Conservation (phyloP, 2,329 filamentous ascomycete species). For the Hymenotorrendiella dingleyae region DNA sequence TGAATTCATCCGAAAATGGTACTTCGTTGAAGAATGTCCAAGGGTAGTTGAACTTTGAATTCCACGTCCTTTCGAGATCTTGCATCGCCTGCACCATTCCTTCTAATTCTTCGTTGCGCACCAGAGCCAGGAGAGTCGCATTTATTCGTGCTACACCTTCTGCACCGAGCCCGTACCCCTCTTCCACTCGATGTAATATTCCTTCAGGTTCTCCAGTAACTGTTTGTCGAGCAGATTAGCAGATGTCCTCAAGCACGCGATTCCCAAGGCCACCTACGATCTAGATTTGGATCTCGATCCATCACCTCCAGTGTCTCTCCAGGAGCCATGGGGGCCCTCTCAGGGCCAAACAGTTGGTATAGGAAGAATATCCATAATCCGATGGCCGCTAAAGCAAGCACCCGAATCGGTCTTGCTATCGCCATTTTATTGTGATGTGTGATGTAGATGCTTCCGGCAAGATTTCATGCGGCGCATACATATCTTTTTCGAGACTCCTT, state of each 20-base stretch:
- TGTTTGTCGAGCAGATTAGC: constrained; percentile 35
- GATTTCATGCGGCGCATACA: constrained; percentile 7
- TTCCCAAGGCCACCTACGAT: constrained; percentile 56
- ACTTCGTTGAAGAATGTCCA: constrained; percentile 99
- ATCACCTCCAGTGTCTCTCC: constrained; percentile 50
- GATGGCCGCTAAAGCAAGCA: constrained; percentile 65
- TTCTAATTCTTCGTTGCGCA: constrained; percentile 83
- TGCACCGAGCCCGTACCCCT: constrained; percentile 73
- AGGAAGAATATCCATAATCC: constrained; percentile 74
- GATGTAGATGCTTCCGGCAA: constrained; percentile 5
- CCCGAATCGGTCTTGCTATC: constrained; percentile 77
- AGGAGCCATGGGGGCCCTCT: constrained; percentile 36
- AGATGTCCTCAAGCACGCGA: background rate
- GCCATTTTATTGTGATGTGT: constrained; percentile 59
- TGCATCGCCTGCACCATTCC: constrained; percentile 83
- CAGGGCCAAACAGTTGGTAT: constrained; percentile 64
- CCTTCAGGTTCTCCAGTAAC: constrained; percentile 81
- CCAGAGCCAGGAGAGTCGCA: constrained; percentile 84
- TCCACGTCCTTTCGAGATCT: constrained; percentile 93
- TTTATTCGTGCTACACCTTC: constrained; percentile 78
- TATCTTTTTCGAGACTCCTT: constrained; percentile 9
- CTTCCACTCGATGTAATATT: constrained; percentile 63
- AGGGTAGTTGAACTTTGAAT: constrained; percentile 98
- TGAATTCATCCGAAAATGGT: constrained; percentile 91
- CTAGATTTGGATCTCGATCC: constrained; percentile 76